Evolutionary conservation across 2,329 filamentous ascomycete genomes (phyloP), one percentile per base, ranked within the genome.

Genomic region (Fusarium xylarioides): DNA sequence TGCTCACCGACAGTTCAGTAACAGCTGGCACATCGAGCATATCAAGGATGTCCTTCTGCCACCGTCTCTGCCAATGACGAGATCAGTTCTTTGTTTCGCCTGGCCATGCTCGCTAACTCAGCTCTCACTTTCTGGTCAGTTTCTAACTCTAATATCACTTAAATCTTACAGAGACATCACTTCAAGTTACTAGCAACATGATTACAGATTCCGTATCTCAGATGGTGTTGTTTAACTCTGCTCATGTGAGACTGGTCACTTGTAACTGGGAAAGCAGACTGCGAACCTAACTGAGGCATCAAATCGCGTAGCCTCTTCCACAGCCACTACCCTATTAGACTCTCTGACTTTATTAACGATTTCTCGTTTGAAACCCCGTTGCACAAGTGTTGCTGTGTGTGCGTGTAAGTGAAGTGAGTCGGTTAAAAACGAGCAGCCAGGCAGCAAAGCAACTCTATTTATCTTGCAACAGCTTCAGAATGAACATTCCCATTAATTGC

Each of bases 81-180:
- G 26, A 28, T 11, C 7, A 7, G 2, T 6, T 28, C 26, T 11
- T 28, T 28, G 2, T 46, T 21, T 5, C 11, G 3, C 23, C 16
- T 26, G 42, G n/a, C 12, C 11, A 28, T 46, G 30, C 11, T 50
- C 7, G 16, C 15, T n/a, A 30, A 3, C 14, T 23, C 21, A 14
- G 21, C 7, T n/a, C 28, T 32, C 10, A 3, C 5, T 12, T n/a
- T n/a, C 15, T 10, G 7, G 28, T 14, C 28, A 1, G 3, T 32
- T 7, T 18, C 15, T 12, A 9, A n/a, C 5, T 2, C 7, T 12
- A n/a, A 12, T 18, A 2, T 10, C 7, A 30, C 0, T 30, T 5
- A n/a, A 1, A 10, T 11, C 1, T 16, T n/a, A 5, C 21, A 18
- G 26, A 18, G 2, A 0, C 0, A 5, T 19, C 11, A 23, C n/a